Evolutionary conservation across 129 eudicot species (phyloP), one percentile per base, ranked within the genome.

Genomic region (carrot (Daucus carota)): DNA sequence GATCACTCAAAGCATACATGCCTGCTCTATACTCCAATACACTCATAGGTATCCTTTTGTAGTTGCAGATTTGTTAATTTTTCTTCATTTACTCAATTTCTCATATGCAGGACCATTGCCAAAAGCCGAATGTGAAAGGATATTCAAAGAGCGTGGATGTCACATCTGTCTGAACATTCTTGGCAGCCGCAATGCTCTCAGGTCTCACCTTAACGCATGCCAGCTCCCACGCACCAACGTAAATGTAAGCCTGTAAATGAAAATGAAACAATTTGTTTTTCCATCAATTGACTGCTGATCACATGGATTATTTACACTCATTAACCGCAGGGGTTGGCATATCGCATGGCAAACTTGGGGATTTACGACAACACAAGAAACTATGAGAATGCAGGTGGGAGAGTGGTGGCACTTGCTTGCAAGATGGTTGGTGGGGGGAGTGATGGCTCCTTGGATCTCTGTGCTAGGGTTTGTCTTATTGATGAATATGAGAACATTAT

Each of bases 291-390:
- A 50, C 6, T 18, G 26, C 6, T 50, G 26, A 38, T 38, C 41
- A 16, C 1, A 24, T 50, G 20, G 26, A 50, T 7, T n/a, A n/a
- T n/a, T n/a, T n/a, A n/a, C n/a, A n/a, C n/a, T n/a, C n/a, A n/a
- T n/a, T n/a, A n/a, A n/a, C n/a, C n/a, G n/a, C 81, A 91, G 97
- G 92, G 86, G 28, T 29, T 90, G 45, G 45, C 81, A 29, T 62
- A 84, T 69, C 92, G 90, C 76, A 89, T 93, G 89, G 96, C 97
- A 72, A 91, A 83, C 88, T 57, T 90, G 85, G 96, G 97, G 32
- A 86, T 89, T 76, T 87, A 78, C 45, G 97, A 93, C 77, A 90
- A 91, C 26, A 46, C 85, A 48, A 91, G 90, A 86, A 54, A 54
- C n/a, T n/a, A 22, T 20, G 62, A 54, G 20, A 89, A 83, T 26